These are phyloP conservation scores for Cladosporium velox DNA, from an alignment of 2,329 filamentous ascomycete species.

Conservation along the genomic window DNA sequence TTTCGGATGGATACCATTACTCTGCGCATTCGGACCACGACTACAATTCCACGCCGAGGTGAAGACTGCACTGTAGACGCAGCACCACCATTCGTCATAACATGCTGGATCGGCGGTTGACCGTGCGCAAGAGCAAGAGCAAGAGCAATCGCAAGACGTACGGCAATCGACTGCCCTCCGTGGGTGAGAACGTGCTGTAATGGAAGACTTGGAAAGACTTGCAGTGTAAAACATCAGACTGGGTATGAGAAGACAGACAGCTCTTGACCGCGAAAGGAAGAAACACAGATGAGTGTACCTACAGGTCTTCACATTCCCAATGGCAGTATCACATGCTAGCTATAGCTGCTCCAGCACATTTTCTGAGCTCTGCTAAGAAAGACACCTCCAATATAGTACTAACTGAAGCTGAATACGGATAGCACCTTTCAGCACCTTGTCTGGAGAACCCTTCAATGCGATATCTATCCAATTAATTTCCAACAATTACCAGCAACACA, in stretches of 20 bases:
- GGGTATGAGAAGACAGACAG: neutral
- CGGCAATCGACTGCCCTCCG: neutral
- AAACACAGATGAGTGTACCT: neutral
- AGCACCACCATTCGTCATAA: neutral
- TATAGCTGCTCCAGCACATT: neutral
- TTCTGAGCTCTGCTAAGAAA: neutral
- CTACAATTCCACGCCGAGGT: neutral
- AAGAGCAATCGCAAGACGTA: neutral
- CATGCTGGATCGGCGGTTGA: neutral
- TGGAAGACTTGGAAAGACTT: neutral
- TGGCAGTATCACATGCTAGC: neutral
- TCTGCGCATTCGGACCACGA: neutral
- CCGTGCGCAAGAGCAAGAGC: neutral
- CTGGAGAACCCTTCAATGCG: neutral
- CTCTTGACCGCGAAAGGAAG: neutral
- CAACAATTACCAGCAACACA: neutral
- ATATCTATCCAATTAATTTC: neutral
- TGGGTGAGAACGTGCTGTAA: neutral
- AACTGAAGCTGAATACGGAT: neutral
- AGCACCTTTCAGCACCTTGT: neutral
- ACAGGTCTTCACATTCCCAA: neutral
- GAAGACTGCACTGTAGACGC: neutral
- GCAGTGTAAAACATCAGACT: neutral
- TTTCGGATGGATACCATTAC: neutral
- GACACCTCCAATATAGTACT: neutral